phyloP scores from a whole-genome alignment of 2,329 filamentous ascomycete genomes.

The Pseudogymnoascus sp. region DNA sequence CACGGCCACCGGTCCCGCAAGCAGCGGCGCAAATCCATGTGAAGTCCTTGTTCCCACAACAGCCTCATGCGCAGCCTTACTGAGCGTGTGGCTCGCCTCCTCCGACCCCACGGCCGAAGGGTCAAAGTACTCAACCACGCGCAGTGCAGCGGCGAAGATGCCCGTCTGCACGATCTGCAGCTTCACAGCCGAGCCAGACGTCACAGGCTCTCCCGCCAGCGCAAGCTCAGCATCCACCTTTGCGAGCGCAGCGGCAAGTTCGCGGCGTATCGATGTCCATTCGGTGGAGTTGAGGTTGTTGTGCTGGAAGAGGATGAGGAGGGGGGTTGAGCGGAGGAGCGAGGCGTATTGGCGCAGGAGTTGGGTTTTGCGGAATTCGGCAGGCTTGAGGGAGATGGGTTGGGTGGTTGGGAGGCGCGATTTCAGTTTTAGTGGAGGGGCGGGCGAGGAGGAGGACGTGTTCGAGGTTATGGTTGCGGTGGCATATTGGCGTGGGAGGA shows the following conservation, averaged over 20 bases:
- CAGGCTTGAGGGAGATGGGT: slow-evolving; percentile 78
- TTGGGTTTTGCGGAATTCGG: slow-evolving; percentile 86
- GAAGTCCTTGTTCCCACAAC: slow-evolving; percentile 39
- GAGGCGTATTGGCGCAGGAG: slow-evolving; percentile 69
- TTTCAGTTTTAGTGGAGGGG: background rate
- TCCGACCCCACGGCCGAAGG: slow-evolving; percentile 35
- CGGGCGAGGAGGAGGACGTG: slow-evolving; percentile 30
- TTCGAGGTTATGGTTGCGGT: slow-evolving; percentile 44
- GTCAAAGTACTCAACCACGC: slow-evolving; percentile 77
- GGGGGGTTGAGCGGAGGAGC: slow-evolving; percentile 60
- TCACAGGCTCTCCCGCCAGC: slow-evolving; percentile 40
- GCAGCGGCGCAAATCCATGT: slow-evolving; percentile 63
- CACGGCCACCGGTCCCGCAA: slow-evolving; percentile 74
- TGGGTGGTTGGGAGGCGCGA: slow-evolving; percentile 55
- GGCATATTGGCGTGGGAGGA: slow-evolving; percentile 38
- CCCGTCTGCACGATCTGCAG: slow-evolving; percentile 81
- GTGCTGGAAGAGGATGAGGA: slow-evolving; percentile 67
- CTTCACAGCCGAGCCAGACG: slow-evolving; percentile 50
- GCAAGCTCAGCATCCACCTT: slow-evolving; percentile 53
- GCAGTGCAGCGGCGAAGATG: slow-evolving; percentile 79
- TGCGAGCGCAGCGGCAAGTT: slow-evolving; percentile 50
- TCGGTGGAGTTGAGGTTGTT: slow-evolving; percentile 64
- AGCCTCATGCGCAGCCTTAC: slow-evolving; percentile 33
- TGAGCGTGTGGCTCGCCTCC: slow-evolving; percentile 49
- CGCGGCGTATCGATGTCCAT: slow-evolving; percentile 59